Conservation (phyloP, 768 basidiomycete species). For the Porphyrellus cyaneotinctus region DNA sequence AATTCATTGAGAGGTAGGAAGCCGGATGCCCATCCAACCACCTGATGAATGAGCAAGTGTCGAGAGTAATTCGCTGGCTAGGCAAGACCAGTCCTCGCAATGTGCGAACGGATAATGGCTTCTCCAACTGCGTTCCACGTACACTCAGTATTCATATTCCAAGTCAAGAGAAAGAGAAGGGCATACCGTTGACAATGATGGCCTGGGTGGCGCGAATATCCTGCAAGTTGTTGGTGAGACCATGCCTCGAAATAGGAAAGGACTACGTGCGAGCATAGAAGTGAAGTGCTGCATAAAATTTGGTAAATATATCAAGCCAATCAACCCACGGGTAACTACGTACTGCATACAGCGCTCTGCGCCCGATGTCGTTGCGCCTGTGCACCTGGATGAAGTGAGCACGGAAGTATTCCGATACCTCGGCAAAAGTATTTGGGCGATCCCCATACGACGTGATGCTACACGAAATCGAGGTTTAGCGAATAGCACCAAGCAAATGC, state of each 20-base stretch:
- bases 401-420: constrained; percentile 75
- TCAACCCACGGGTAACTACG: constrained; percentile 29
- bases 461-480: background rate
- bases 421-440: constrained; percentile 65
- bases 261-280: constrained; percentile 55
- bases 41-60: constrained; percentile 5
- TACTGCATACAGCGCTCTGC: constrained; percentile 62
- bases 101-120: constrained; percentile 63
- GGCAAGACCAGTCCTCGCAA: constrained; percentile 47
- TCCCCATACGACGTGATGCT: constrained; percentile 79
- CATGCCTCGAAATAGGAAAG: background rate
- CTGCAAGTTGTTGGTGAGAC: constrained; percentile 29
- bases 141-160: constrained; percentile 1
- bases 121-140: constrained; percentile 48
- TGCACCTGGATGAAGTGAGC: constrained; percentile 80
- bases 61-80: constrained; percentile 8
- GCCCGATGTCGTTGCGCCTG: constrained; percentile 55
- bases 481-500: background rate
- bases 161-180: background rate
- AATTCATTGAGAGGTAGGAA: constrained; percentile 5
- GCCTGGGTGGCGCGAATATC: constrained; percentile 64
- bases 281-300: constrained; percentile 54
- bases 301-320: constrained; percentile 7
- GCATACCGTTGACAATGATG: constrained; percentile 59
- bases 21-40: constrained; percentile 12